Evolutionary conservation across 495 filamentous ascomycete genomes (phyloP), one percentile per base, ranked within the genome.

Genomic region (Baudoinia panamericana): DNA sequence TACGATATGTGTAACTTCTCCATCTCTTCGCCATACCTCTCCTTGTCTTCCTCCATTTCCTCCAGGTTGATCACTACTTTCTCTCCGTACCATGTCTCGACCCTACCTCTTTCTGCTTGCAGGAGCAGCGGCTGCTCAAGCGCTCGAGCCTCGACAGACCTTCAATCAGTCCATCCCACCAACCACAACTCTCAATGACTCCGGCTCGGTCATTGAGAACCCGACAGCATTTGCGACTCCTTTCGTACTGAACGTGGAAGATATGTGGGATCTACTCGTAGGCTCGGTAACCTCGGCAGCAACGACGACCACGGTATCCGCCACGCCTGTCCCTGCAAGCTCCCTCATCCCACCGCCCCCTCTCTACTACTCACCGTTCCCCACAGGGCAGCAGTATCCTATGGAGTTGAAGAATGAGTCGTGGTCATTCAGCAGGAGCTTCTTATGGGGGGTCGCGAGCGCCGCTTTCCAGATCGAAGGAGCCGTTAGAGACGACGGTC

Each of bases 381-480:
- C 45, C 5, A 33, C 30, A 43, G 45, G 40, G 1, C 29, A 19
- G 25, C 44, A 47, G 38, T 27, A 34, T 20, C 44, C 44, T n/a
- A 35, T 36, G 29, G 29, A 41, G 20, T 0, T 21, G 15, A 51
- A 51, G 33, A 51, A 51, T 24, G 42, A 51, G 21, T 46, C 42
- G 5, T 51, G 48, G 48, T 47, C 44, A 31, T 57, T 34, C 31
- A 56, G 56, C 1, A 41, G 39, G 11, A 45, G 50, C 37, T 61
- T 61, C 45, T 50, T 23, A 26, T 56, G 53, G 41, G 58, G 58
- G n/a, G 58, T 59, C 1, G 57, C 57, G 8, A 48, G 52, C 13
- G 48, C 57, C 8, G 54, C 58, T 4, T 57, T 46, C 22, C 58
- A 61, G 37, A 45, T 61, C 27, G 58, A 61, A 35, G 58, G 57